These are phyloP conservation scores for Sporothrix dimorphospora DNA, from an alignment of 2,329 filamentous ascomycete species.

Conservation along the genomic window DNA sequence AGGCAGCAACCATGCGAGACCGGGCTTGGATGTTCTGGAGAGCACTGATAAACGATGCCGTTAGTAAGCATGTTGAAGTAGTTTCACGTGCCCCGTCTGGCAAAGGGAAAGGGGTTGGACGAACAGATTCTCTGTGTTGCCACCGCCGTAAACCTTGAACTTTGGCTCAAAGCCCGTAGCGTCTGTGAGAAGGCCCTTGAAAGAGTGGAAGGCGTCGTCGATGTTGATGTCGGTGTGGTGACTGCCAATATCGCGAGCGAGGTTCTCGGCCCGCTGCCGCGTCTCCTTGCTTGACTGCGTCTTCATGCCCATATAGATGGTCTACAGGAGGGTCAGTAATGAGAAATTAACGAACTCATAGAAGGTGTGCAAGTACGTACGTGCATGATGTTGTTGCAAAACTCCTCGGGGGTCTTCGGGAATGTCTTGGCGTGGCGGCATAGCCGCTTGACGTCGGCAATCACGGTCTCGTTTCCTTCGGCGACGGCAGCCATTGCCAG, in stretches of 20 bases:
- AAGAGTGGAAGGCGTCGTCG: conserved; percentile 65
- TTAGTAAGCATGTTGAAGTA: not conserved
- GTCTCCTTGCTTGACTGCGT: conserved; percentile 70
- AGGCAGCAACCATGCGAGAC: conserved; percentile 61
- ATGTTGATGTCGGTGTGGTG: conserved; percentile 77
- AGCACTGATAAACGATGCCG: conserved; percentile 40
- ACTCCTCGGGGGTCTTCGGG: conserved; percentile 61
- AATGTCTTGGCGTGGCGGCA: conserved; percentile 42
- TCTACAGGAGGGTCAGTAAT: conserved; percentile 43
- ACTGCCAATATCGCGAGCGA: conserved; percentile 65
- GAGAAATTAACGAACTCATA: no score
- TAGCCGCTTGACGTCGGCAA: conserved; percentile 45
- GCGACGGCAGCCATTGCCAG: conserved; percentile 58
- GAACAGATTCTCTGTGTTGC: conserved; percentile 59
- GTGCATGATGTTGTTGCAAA: conserved; percentile 50
- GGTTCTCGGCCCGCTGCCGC: conserved; percentile 63
- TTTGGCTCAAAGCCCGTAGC: conserved; percentile 60
- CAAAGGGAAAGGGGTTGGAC: not conserved
- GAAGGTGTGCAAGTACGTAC: conserved; percentile 15
- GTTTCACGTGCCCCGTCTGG: not conserved
- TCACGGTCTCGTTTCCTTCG: conserved; percentile 45
- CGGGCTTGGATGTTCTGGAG: conserved; percentile 69
- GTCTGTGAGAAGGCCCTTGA: conserved; percentile 61
- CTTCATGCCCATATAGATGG: conserved; percentile 71
- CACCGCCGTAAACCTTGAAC: conserved; percentile 67